Evolutionary conservation across 371 early-diverging fungal genomes (phyloP), one percentile per base, ranked within the genome.

Genomic region (Nematocida minor): DNA sequence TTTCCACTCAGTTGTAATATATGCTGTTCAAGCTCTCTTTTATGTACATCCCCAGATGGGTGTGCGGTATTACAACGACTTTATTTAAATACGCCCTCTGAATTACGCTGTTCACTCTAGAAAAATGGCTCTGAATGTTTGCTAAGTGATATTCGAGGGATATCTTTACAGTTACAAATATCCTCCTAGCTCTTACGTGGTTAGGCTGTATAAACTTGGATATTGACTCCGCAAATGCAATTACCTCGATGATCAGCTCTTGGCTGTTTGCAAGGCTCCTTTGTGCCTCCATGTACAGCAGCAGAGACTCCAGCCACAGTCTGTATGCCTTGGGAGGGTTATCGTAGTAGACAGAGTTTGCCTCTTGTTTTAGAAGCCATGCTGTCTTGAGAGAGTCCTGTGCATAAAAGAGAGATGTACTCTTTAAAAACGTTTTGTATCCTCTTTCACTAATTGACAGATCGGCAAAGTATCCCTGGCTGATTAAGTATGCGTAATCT

Each of bases 241-340:
- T 51, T 6, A 51, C 22, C 53, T 51, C 53, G 6, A 14, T 7
- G 7, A 51, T 20, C 20, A 11, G 20, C 53, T 20, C 53, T 7
- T 27, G 6, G 6, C 7, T 27, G 6, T 22, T 6, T 27, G 7
- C 53, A 27, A 7, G 6, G 16, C 27, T 20, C 22, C 11, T 7
- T 22, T 7, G 6, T 16, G 7, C 6, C 6, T 6, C 6, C 7
- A 51, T 51, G 53, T 51, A 51, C 7, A 51, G 6, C 16, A 11
- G 53, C 16, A 51, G 34, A n/a, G 67, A 54, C 55, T 67, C 48
- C 60, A 67, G 55, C 67, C 67, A 67, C 55, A 67, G 46, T 36
- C 67, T 49, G 27, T 67, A 54, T 14, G 67, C 67, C 27, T 11
- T 9, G 18, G 6, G 6, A 4, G n/a, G 55, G 55, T 67, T 67